Evolutionary conservation across 305 asterid genomes (phyloP), one percentile per base, ranked within the genome.

Genomic region (Withania somnifera): DNA sequence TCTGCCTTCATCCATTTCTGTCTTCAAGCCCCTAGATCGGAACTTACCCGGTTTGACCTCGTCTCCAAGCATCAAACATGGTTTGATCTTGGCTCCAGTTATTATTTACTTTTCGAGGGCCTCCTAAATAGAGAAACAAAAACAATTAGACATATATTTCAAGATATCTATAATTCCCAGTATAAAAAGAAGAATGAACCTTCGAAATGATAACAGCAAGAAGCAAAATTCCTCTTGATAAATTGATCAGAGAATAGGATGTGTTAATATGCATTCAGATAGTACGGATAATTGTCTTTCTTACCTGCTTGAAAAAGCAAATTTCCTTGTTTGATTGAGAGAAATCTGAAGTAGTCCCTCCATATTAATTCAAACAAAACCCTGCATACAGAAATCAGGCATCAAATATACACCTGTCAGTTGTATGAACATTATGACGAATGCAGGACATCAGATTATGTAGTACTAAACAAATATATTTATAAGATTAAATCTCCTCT

Each of bases 301-400:
- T 83, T 82, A 95, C 98, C 99, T 87, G 89, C 87, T 84, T 90
- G 91, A 83, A 95, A 95, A 50, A 95, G 91, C 79, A 95, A 89
- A 88, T 93, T 93, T 63, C 93, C 97, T 82, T 82, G 90, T 89
- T 93, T 94, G 87, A 94, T 90, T 15, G 99, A 94, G 38, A 95
- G 90, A 86, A 94, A 95, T 81, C 93, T 87, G 87, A 95, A 94
- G 92, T 95, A 95, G 87, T 95, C 99, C 87, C 98, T 94, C 99
- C 99, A 95, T 80, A 94, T 89, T 88, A 95, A 89, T 83, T 95
- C 99, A 81, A 95, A 95, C 87, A 95, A 87, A 83, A 95, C 96
- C 98, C 99, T 94, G 92, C 32, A 83, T 81, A 83, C 53, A 57
- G 75, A 17, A 36, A 28, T 76, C 11, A 75, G 11, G 80, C 61